Evolutionary conservation across 2,329 filamentous ascomycete species (phyloP).

Genomic region (Fusarium tuaranense): DNA sequence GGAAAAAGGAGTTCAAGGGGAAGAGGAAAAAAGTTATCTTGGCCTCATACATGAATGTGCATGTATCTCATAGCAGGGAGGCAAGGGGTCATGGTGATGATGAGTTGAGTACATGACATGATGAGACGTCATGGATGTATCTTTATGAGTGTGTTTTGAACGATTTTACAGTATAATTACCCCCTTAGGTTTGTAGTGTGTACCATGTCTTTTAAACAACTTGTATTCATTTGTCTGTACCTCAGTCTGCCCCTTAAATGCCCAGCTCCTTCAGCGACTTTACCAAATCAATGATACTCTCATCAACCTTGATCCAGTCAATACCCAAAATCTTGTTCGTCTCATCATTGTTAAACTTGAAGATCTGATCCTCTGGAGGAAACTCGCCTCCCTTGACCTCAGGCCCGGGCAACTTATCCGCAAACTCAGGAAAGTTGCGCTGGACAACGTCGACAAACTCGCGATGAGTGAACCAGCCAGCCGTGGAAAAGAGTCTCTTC

Average conservation of each 20-base stretch:
- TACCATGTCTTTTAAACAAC: neutral
- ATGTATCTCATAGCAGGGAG: neutral
- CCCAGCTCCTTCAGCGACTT: constrained; percentile 68
- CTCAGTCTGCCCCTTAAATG: constrained; percentile 25
- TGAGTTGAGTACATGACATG: constrained; percentile 5
- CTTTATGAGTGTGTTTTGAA: constrained; percentile 1
- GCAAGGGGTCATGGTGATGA: neutral
- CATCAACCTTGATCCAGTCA: constrained; percentile 71
- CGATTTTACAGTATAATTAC: constrained; percentile 12
- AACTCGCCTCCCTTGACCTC: constrained; percentile 58
- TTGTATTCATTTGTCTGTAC: neutral
- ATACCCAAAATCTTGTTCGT: constrained; percentile 71
- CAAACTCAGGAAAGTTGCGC: constrained; percentile 62
- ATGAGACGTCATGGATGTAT: constrained; percentile 8
- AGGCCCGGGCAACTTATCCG: constrained; percentile 59
- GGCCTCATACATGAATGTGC: neutral
- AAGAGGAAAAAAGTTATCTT: neutral
- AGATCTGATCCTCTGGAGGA: constrained; percentile 56
- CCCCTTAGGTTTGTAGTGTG: neutral
- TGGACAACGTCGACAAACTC: constrained; percentile 58
- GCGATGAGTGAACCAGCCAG: constrained; percentile 60
- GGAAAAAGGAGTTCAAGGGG: neutral
- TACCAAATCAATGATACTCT: constrained; percentile 72
- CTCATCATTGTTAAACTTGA: constrained; percentile 68
- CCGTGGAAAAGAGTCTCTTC: constrained; percentile 62